Evolutionary conservation across 352 stramenopile genomes (phyloP).

Genomic region (Phytophthora megakarya): DNA sequence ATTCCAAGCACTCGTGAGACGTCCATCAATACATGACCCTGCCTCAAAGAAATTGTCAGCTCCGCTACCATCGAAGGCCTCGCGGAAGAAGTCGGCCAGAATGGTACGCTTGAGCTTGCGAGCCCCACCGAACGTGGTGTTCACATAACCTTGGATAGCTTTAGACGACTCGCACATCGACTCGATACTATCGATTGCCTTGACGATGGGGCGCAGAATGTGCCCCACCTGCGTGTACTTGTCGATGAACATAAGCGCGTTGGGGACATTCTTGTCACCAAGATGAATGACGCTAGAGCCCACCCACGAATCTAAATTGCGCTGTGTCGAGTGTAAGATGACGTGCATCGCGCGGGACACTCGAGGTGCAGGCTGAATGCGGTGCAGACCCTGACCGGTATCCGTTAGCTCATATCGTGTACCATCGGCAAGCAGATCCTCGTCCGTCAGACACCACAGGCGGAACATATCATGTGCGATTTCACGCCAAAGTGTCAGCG

Average conservation of each 20-base stretch:
- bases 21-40: slow-evolving; percentile 95
- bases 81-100: slow-evolving; percentile 95
- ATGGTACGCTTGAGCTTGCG: slow-evolving; percentile 89
- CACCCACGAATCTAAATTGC: slow-evolving; percentile 86
- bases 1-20: slow-evolving; percentile 97
- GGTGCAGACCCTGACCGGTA: slow-evolving; percentile 95
- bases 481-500: slow-evolving; percentile 95
- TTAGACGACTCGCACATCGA: slow-evolving; percentile 51
- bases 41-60: slow-evolving; percentile 96
- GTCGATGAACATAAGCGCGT: slow-evolving; percentile 98
- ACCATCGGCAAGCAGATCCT: slow-evolving; percentile 85
- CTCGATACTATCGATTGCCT: slow-evolving; percentile 81
- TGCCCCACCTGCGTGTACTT: slow-evolving; percentile 96
- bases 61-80: slow-evolving; percentile 95
- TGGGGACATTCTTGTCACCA: slow-evolving; percentile 98
- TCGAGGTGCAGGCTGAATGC: slow-evolving; percentile 92
- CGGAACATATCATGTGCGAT: slow-evolving; percentile 97
- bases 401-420: slow-evolving; percentile 91
- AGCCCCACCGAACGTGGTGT: slow-evolving; percentile 86
- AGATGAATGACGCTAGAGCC: slow-evolving; percentile 96
- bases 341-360: slow-evolving; percentile 96
- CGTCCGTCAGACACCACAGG: slow-evolving; percentile 94
- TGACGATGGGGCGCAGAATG: slow-evolving; percentile 89
- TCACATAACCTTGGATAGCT: slow-evolving; percentile 66
- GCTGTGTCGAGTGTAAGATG: slow-evolving; percentile 88